Evolutionary conservation across 495 filamentous ascomycete genomes (phyloP).

Genomic region (Annulohypoxylon moriforme): DNA sequence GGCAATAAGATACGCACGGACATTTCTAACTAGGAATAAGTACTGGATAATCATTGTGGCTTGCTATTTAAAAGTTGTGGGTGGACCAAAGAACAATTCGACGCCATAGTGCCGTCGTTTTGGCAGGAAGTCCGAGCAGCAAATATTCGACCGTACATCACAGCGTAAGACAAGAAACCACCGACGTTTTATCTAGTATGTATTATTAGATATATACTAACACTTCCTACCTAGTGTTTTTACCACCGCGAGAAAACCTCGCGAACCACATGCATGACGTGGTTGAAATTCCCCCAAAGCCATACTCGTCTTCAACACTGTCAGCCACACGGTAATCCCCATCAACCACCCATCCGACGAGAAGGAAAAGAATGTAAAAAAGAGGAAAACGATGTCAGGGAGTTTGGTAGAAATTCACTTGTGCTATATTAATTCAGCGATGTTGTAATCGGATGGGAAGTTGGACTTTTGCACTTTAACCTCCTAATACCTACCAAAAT

Average conservation of each 20-base stretch:
- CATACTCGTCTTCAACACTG: conserved; percentile 1
- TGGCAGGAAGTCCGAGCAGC: conserved; percentile 31
- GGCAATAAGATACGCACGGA: not conserved
- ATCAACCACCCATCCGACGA: not conserved
- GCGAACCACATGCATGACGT: conserved; percentile 15
- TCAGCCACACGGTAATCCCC: not conserved
- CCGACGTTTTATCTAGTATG: not conserved
- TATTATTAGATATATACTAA: not conserved
- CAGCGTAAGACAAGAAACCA: conserved; percentile 40
- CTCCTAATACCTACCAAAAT: not conserved
- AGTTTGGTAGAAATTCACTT: not conserved
- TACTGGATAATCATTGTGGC: conserved; percentile 40
- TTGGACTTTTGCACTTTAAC: conserved; percentile 6
- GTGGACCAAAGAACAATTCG: conserved; percentile 42
- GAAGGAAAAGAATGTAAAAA: not conserved
- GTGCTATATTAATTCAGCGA: not conserved
- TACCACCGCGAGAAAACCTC: conserved; percentile 48
- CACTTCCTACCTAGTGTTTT: conserved; percentile 37
- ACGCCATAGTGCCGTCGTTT: conserved; percentile 37
- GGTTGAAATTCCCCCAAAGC: not conserved
- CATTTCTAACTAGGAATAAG: conserved; percentile 18
- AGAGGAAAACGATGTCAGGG: not conserved
- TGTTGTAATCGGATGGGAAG: not conserved
- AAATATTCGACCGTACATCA: conserved; percentile 39
- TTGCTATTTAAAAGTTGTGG: conserved; percentile 44